These are phyloP conservation scores for Kodamaea suecica DNA, from an alignment of 1,139 yeast genomes.

Conservation along the genomic window DNA sequence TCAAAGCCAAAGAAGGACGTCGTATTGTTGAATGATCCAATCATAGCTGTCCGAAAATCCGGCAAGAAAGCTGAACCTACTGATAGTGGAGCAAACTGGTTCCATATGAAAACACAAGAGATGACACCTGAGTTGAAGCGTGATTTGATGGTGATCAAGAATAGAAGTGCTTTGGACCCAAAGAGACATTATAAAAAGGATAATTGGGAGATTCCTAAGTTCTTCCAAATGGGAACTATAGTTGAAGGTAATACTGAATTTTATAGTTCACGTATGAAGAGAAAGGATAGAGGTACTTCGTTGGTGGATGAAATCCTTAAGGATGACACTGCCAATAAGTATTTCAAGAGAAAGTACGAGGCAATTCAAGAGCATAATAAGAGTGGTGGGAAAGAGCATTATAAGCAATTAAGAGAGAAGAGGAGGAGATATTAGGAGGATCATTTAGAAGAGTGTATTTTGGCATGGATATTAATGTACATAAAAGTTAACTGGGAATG, in stretches of 20 bases:
- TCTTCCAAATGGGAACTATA: slow-evolving; percentile 85
- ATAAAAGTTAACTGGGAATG: no score
- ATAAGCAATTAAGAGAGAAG: slow-evolving; percentile 61
- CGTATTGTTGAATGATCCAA: slow-evolving; percentile 52
- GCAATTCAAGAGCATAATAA: slow-evolving; percentile 73
- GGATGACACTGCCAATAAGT: slow-evolving; percentile 65
- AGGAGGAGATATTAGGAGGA: slow-evolving; percentile 46
- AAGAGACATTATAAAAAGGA: slow-evolving; percentile 92
- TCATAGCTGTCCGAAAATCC: slow-evolving; percentile 21
- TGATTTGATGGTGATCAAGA: slow-evolving; percentile 74
- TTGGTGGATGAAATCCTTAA: slow-evolving; percentile 79
- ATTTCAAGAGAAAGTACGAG: slow-evolving; percentile 78
- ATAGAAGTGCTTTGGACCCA: slow-evolving; percentile 91
- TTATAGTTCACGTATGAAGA: slow-evolving; percentile 65
- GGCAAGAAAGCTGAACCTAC: slow-evolving; percentile 16
- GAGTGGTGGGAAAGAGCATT: slow-evolving; percentile 73
- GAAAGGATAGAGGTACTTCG: slow-evolving; percentile 71
- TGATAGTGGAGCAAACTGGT: slow-evolving; percentile 69
- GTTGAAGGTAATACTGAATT: slow-evolving; percentile 80
- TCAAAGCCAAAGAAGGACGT: slow-evolving; percentile 18
- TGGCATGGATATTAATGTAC: no score
- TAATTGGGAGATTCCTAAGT: slow-evolving; percentile 75
- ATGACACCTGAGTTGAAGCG: slow-evolving; percentile 70
- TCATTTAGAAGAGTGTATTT: no score
- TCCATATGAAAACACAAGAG: slow-evolving; percentile 76